These are phyloP conservation scores for Yamadazyma mexicana DNA, from an alignment of 1,139 yeast genomes.

Conservation along the genomic window DNA sequence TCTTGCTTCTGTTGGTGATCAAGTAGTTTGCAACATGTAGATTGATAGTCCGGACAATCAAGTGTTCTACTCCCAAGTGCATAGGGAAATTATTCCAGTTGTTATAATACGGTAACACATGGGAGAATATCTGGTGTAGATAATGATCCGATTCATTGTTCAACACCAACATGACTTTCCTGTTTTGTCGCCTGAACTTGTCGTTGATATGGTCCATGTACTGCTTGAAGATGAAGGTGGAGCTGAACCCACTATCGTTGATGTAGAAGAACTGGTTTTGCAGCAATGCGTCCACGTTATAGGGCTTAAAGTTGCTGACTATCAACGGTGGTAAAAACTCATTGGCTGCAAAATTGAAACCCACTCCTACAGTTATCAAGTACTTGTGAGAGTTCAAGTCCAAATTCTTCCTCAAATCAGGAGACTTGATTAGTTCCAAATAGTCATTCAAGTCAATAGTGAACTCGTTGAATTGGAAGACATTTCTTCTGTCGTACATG, in stretches of 20 bases:
- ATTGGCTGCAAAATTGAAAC: slow-evolving; percentile 20
- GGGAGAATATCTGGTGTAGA: slow-evolving; percentile 4
- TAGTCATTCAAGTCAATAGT: slow-evolving; percentile 19
- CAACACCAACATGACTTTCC: slow-evolving; percentile 8
- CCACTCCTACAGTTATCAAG: slow-evolving; percentile 18
- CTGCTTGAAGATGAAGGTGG: slow-evolving; percentile 8
- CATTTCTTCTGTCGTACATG: slow-evolving; percentile 13
- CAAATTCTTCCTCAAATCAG: slow-evolving; percentile 1
- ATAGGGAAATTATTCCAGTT: slow-evolving; percentile 11
- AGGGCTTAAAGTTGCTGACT: slow-evolving; percentile 12
- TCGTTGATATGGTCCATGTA: slow-evolving; percentile 7
- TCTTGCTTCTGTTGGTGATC: background rate
- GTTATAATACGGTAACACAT: slow-evolving; percentile 10
- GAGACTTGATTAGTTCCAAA: slow-evolving; percentile 8
- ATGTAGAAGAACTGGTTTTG: background rate
- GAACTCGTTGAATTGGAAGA: slow-evolving; percentile 21
- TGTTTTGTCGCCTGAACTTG: slow-evolving; percentile 1
- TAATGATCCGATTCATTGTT: slow-evolving; percentile 9
- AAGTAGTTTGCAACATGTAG: slow-evolving; percentile 8
- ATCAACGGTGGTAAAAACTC: slow-evolving; percentile 20
- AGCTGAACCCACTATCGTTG: slow-evolving; percentile 12
- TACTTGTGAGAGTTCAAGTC: background rate
- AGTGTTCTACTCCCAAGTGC: slow-evolving; percentile 11
- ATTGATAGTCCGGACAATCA: slow-evolving; percentile 9
- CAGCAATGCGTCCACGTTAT: background rate